Evolutionary conservation across 2,329 filamentous ascomycete species (phyloP).

Genomic region (Sodiomyces alkalinus): DNA sequence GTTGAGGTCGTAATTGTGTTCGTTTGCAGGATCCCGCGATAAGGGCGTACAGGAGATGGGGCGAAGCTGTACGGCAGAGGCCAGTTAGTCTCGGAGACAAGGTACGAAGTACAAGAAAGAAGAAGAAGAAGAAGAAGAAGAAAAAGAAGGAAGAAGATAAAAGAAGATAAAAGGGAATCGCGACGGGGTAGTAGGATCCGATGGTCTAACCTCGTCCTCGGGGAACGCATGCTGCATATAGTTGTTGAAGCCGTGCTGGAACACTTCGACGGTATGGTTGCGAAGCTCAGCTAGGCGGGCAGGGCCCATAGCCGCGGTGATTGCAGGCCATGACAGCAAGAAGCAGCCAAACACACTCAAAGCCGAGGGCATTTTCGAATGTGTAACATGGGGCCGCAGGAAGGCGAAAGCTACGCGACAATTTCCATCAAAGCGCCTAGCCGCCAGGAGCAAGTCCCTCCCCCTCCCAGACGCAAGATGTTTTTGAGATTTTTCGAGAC

Average conservation of each 20-base stretch:
- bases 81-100: slow-evolving; percentile 3
- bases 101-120: background rate
- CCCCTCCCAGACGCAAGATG: too few species aligned
- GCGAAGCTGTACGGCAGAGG: slow-evolving; percentile 45
- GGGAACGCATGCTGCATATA: slow-evolving; percentile 92
- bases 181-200: too few species aligned
- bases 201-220: slow-evolving; percentile 60
- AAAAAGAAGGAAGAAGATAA: background rate
- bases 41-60: slow-evolving; percentile 75
- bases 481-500: too few species aligned
- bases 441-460: slow-evolving; percentile 4
- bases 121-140: background rate
- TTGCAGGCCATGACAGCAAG: slow-evolving; percentile 24
- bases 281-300: slow-evolving; percentile 39
- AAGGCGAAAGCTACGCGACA: slow-evolving; percentile 3
- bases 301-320: slow-evolving; percentile 35
- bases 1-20: slow-evolving; percentile 72
- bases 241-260: slow-evolving; percentile 92
- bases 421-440: slow-evolving; percentile 8
- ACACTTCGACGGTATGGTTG: slow-evolving; percentile 58
- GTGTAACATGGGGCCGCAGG: background rate
- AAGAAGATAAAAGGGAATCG: slow-evolving; percentile 1
- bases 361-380: slow-evolving; percentile 9
- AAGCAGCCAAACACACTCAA: slow-evolving; percentile 10
- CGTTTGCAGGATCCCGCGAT: slow-evolving; percentile 68